These are phyloP conservation scores for Microbotryum silenes-acaulis DNA, from an alignment of 1,284 basidiomycete genomes.

Conservation along the genomic window DNA sequence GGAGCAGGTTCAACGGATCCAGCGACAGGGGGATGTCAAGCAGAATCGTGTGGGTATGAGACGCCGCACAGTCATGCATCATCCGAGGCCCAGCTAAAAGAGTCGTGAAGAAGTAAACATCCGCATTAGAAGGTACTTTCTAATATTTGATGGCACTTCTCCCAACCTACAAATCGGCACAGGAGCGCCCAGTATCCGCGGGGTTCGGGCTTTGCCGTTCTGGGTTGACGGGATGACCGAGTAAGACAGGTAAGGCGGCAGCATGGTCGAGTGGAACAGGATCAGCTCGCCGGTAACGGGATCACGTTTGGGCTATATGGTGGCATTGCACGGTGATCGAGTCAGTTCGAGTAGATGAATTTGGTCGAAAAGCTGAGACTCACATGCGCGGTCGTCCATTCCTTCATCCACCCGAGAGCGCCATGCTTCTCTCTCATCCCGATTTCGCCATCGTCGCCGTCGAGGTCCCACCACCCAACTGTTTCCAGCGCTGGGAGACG, in stretches of 20 bases:
- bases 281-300: slow-evolving; percentile 46
- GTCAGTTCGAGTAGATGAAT: no score
- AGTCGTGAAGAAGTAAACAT: slow-evolving; percentile 20
- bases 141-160: background rate
- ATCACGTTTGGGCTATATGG: slow-evolving; percentile 42
- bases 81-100: slow-evolving; percentile 40
- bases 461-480: slow-evolving; percentile 41
- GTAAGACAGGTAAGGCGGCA: slow-evolving; percentile 43
- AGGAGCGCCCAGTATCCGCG: slow-evolving; percentile 26
- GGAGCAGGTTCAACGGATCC: slow-evolving; percentile 45
- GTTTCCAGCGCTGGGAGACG: slow-evolving; percentile 46
- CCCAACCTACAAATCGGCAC: slow-evolving; percentile 18
- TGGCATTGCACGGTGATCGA: background rate
- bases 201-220: background rate
- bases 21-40: slow-evolving; percentile 48
- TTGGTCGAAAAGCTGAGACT: background rate
- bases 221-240: slow-evolving; percentile 42
- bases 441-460: slow-evolving; percentile 31
- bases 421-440: slow-evolving; percentile 33
- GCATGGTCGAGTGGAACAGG: slow-evolving; percentile 45
- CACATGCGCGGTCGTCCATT: slow-evolving; percentile 47
- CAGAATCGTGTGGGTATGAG: slow-evolving; percentile 44
- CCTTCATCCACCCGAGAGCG: slow-evolving; percentile 38
- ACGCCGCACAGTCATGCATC: slow-evolving; percentile 49
- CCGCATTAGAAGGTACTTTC: no score